phyloP scores from a whole-genome alignment of 768 basidiomycete species.

The Boletus rufocinnamomeus region DNA sequence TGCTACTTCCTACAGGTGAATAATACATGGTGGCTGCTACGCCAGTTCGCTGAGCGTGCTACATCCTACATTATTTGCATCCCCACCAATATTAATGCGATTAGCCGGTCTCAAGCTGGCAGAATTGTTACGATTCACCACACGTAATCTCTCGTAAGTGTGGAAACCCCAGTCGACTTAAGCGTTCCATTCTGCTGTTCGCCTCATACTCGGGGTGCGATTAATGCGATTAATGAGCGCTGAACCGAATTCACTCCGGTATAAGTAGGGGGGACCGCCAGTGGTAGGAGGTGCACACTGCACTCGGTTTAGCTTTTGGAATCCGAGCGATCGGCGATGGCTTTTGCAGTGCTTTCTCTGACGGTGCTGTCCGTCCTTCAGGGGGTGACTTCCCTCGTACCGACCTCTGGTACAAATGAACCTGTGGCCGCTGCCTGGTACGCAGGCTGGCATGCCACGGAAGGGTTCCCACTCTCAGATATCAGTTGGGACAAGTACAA shows the following conservation, averaged over 20 bases:
- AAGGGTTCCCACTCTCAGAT: conserved; percentile 51
- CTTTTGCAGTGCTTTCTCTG: conserved; percentile 1
- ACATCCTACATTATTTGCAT: too few species aligned
- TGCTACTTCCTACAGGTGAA: too few species aligned
- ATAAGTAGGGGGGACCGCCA: conserved; percentile 8
- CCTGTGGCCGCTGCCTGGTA: conserved; percentile 60
- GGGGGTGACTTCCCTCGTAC: neutral
- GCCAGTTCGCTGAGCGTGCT: too few species aligned
- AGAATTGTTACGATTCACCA: neutral
- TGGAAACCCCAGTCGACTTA: neutral
- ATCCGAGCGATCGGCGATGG: conserved; percentile 1
- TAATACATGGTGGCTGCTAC: too few species aligned
- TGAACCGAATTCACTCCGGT: neutral
- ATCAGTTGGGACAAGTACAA: conserved; percentile 76
- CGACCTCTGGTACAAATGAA: neutral
- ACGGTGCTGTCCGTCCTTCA: conserved; percentile 5
- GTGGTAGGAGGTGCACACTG: neutral
- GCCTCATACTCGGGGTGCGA: neutral
- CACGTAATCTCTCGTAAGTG: neutral
- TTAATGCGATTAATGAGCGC: neutral
- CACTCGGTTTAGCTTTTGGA: neutral
- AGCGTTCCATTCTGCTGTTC: neutral
- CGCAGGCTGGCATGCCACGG: conserved; percentile 61
- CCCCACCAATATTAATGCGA: neutral
- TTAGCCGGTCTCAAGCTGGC: too few species aligned